Conservation (phyloP, 2,329 filamentous ascomycete genomes). For the Verticillium isaacii region DNA sequence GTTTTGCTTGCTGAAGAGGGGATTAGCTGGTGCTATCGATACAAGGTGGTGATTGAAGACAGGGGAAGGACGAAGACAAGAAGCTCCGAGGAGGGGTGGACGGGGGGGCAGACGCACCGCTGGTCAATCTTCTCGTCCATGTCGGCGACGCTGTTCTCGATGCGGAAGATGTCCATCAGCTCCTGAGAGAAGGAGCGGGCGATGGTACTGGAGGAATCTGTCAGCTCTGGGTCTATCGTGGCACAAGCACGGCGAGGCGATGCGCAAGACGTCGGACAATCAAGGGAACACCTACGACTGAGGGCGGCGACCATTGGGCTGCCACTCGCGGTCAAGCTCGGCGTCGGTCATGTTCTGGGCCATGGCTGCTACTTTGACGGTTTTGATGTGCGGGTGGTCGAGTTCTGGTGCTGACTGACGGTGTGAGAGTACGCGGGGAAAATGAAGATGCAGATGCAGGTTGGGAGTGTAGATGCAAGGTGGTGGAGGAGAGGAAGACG, state of each 20-base stretch:
- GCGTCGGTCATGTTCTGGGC: slow-evolving; percentile 48
- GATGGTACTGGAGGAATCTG: slow-evolving; percentile 59
- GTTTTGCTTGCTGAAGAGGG: slow-evolving; percentile 64
- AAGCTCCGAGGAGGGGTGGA: not conserved
- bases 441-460: not conserved
- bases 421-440: not conserved
- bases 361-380: slow-evolving; percentile 2
- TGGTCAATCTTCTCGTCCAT: slow-evolving; percentile 72
- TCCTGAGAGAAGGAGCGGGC: slow-evolving; percentile 83
- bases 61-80: not conserved
- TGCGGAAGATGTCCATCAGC: slow-evolving; percentile 83
- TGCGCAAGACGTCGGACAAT: slow-evolving; percentile 41
- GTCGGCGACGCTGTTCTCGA: slow-evolving; percentile 72
- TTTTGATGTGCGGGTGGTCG: not conserved
- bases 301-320: slow-evolving; percentile 71
- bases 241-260: slow-evolving; percentile 29
- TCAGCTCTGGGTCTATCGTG: not conserved
- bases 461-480: not conserved
- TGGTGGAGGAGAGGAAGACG: not conserved
- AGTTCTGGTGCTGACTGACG: not conserved
- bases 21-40: slow-evolving; percentile 1
- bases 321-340: slow-evolving; percentile 73
- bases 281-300: slow-evolving; percentile 65
- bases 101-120: slow-evolving; percentile 56
- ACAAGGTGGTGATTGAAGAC: not conserved